Percentiles rank a stretch among this genome's conserved stretches.
Conservation (phyloP, 208 protist genomes). For the Acanthamoeba triangularis region DNA sequence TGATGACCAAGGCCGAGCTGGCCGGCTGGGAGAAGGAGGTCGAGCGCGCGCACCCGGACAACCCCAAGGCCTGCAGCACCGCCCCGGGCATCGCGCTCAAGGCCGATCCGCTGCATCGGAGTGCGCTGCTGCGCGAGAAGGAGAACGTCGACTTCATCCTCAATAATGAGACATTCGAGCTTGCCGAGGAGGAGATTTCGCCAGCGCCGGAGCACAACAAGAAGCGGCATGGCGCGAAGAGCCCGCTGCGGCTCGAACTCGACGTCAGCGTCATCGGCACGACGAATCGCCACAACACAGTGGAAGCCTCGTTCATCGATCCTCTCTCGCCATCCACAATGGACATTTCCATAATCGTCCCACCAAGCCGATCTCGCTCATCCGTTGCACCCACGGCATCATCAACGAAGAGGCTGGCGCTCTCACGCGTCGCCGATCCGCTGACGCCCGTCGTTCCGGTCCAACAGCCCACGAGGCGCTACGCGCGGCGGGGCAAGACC, state of each 20-base stretch:
- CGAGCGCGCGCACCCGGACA: neutral
- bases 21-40: conserved; percentile 54
- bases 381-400: neutral
- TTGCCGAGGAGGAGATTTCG: conserved; percentile 9
- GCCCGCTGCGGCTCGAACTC: neutral
- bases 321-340: neutral
- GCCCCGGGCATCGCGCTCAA: neutral
- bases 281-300: neutral
- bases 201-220: neutral
- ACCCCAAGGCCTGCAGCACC: neutral
- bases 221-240: neutral
- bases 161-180: conserved; percentile 53
- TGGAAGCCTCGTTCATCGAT: neutral
- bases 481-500: neutral
- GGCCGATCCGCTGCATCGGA: neutral
- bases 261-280: conserved; percentile 5
- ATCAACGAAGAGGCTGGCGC: neutral
- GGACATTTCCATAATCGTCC: neutral
- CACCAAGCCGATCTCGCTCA: neutral
- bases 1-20: conserved; percentile 69
- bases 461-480: neutral
- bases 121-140: conserved; percentile 45
- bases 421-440: neutral
- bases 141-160: conserved; percentile 68
- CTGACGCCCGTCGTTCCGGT: neutral